Conservation (phyloP, 2,329 filamentous ascomycete genomes). For the Fusarium algeriense region DNA sequence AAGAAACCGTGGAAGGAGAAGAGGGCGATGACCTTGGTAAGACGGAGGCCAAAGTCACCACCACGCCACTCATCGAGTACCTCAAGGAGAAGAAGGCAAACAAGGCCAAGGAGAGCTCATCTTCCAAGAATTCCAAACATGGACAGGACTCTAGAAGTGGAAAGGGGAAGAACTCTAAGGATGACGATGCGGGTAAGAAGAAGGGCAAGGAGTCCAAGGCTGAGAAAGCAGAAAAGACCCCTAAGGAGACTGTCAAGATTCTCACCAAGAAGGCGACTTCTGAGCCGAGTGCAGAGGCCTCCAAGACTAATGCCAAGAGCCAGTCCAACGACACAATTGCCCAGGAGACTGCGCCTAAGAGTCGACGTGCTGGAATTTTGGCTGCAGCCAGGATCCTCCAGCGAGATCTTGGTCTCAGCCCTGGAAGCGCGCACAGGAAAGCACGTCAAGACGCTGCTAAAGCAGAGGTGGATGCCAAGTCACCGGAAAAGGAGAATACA, state of each 20-base stretch:
- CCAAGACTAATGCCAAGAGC: conserved; percentile 56
- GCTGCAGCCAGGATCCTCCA: conserved; percentile 74
- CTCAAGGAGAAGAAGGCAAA: conserved; percentile 92
- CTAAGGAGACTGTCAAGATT: conserved; percentile 72
- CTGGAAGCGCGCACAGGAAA: conserved; percentile 71
- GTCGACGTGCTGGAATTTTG: conserved; percentile 70
- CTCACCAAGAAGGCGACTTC: conserved; percentile 69
- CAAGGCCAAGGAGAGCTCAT: conserved; percentile 67
- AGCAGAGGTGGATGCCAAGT: conserved; percentile 62
- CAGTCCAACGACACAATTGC: conserved; percentile 50
- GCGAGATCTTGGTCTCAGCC: conserved; percentile 73
- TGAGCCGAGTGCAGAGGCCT: conserved; percentile 62
- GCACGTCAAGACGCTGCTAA: conserved; percentile 70
- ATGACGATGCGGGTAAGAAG: conserved; percentile 69
- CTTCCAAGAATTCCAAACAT: conserved; percentile 64
- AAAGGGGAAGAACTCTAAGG: conserved; percentile 61
- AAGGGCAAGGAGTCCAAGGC: conserved; percentile 71
- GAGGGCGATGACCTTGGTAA: conserved; percentile 58
- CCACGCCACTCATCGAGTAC: conserved; percentile 90
- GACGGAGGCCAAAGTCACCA: conserved; percentile 73
- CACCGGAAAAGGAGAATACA: conserved; percentile 51
- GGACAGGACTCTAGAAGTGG: conserved; percentile 64
- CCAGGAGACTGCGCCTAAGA: conserved; percentile 61
- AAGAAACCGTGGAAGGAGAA: conserved; percentile 59
- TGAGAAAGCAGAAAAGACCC: conserved; percentile 65